Evolutionary conservation across 805 yeast genomes (phyloP), one percentile per base, ranked within the genome.

Genomic region (Lachancea cidri): DNA sequence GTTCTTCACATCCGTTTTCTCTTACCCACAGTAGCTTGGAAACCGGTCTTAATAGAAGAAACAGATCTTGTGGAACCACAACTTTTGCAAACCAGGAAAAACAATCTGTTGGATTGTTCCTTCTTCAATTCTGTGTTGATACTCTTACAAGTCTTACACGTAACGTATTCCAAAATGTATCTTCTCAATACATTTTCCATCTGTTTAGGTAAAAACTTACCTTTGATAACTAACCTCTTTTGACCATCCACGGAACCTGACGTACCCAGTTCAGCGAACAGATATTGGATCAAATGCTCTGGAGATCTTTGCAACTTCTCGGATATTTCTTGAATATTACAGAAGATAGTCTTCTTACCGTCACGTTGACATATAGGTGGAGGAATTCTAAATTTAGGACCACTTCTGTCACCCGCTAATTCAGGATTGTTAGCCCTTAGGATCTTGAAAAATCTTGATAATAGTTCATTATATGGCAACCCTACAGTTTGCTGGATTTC

Each of bases 241-340:
- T 86, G 91, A 66, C 98, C 98, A 70, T 93, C 99, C 46, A 93
- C 91, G 42, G 97, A 89, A 62, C 99, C 99, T 2, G 98, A 87
- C 16, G 99, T 93, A 81, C 99, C 99, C 77, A 93, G 76, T 72
- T 93, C 99, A 1, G 98, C 97, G 70, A 93, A 93, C 68, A 93
- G 70, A 69, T 84, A 93, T 72, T 88, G 96, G 66, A 93, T 93
- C 51, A 93, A 81, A 70, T 93, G 98, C 61, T 93, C 98, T 53
- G 96, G 93, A 41, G 88, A 85, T 72, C 99, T 82, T 68, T 93
- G 97, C 72, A 93, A 76, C 43, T 88, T 93, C 54, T 86, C 86
- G 48, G 96, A 78, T 55, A 93, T 93, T 58, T 86, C 95, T 71
- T 89, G 95, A 52, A 93, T 89, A 67, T 93, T 93, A 51, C 96